Evolutionary conservation across 352 stramenopile genomes (phyloP).

Genomic region (Sclerospora graminicola): DNA sequence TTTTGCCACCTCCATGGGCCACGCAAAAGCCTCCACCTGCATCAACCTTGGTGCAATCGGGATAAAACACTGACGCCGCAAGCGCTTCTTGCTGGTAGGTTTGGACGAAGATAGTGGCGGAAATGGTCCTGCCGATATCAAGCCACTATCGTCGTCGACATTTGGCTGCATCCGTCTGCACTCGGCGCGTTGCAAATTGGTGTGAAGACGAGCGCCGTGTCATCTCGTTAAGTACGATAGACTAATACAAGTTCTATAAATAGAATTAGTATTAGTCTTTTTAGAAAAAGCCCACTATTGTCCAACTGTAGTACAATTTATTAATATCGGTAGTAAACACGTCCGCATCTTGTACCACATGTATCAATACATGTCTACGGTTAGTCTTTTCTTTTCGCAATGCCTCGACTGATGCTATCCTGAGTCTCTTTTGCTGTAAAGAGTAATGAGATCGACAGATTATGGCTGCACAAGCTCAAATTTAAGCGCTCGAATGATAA

Average conservation of each 20-base stretch:
- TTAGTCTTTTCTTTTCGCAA: conserved; percentile 7
- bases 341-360: too few species aligned
- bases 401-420: conserved; percentile 33
- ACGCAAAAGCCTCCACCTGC: conserved; percentile 76
- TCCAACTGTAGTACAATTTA: too few species aligned
- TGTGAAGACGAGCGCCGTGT: conserved; percentile 5
- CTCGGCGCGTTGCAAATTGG: too few species aligned
- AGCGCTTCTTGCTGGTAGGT: conserved; percentile 16
- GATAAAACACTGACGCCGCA: conserved; percentile 42
- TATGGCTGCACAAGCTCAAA: background rate
- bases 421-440: conserved; percentile 27
- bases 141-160: conserved; percentile 13
- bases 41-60: conserved; percentile 60
- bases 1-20: conserved; percentile 73
- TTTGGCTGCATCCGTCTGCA: conserved; percentile 1
- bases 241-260: too few species aligned
- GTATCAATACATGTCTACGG: too few species aligned
- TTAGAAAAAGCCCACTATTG: too few species aligned
- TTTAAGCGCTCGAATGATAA: background rate
- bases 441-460: conserved; percentile 1
- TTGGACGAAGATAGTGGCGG: background rate
- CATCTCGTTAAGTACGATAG: background rate
- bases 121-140: background rate
- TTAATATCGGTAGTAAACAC: too few species aligned
- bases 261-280: too few species aligned